phyloP scores from a whole-genome alignment of 345 rosid genomes.

The Pugionium dolabratum region DNA sequence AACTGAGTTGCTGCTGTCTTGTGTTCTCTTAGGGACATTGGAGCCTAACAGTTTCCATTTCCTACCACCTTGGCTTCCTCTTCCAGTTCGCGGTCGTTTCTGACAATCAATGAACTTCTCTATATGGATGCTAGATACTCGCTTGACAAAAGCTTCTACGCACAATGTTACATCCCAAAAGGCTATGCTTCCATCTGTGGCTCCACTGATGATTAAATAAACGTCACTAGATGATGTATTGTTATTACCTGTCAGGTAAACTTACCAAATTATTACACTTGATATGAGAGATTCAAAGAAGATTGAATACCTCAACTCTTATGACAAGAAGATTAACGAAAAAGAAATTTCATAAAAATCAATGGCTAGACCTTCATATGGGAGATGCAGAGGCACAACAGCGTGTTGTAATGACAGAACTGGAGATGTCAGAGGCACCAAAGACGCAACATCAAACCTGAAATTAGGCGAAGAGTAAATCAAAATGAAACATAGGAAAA shows the following conservation, averaged over 20 bases:
- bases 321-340: not conserved
- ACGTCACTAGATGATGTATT: conserved; percentile 41
- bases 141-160: conserved; percentile 68
- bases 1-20: conserved; percentile 22
- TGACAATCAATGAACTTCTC: conserved; percentile 62
- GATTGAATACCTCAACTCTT: not conserved
- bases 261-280: conserved; percentile 11
- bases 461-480: conserved; percentile 10
- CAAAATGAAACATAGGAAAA: not conserved
- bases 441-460: conserved; percentile 90
- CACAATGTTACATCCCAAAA: conserved; percentile 79
- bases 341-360: not conserved
- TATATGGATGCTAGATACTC: conserved; percentile 51
- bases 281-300: not conserved
- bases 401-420: conserved; percentile 76
- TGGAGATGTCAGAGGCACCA: conserved; percentile 69
- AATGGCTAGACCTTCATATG: conserved; percentile 51
- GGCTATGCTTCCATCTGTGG: conserved; percentile 93
- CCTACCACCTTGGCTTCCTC: conserved; percentile 98
- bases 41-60: conserved; percentile 61
- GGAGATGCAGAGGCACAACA: conserved; percentile 47
- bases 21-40: conserved; percentile 37
- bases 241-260: conserved; percentile 48
- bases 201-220: conserved; percentile 74
- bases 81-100: conserved; percentile 83